A percentile compares a stretch with the other conserved stretches of the same genome.
phyloP scores from a whole-genome alignment of 1,139 yeast genomes.

The Eremothecium gossypii region DNA sequence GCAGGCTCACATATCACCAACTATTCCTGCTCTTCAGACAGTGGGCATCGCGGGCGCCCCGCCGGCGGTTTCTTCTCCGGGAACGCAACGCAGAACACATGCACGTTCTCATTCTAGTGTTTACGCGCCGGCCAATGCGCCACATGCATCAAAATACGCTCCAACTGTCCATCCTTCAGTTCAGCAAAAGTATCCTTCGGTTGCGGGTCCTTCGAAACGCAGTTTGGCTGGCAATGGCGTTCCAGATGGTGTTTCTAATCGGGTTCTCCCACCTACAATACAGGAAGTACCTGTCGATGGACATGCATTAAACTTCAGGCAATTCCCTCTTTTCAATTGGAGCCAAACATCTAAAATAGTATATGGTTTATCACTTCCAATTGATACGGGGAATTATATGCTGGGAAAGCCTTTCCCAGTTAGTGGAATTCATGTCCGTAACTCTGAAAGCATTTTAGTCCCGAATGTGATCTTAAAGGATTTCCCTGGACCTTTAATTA shows the following conservation, averaged over 20 bases:
- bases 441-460: constrained; percentile 28
- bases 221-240: no score
- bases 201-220: neutral
- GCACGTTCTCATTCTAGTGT: constrained; percentile 27
- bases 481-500: constrained; percentile 30
- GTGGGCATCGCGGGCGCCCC: constrained; percentile 6
- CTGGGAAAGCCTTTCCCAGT: constrained; percentile 12
- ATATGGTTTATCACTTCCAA: constrained; percentile 36
- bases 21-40: constrained; percentile 10
- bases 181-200: constrained; percentile 12
- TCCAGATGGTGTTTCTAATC: neutral
- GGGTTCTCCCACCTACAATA: neutral
- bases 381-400: constrained; percentile 11
- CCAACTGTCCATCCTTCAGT: constrained; percentile 34
- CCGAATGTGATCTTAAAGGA: constrained; percentile 25
- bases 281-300: constrained; percentile 12
- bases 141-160: constrained; percentile 31
- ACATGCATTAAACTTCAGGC: constrained; percentile 37
- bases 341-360: constrained; percentile 41
- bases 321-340: constrained; percentile 76
- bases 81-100: constrained; percentile 14
- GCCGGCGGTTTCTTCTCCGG: constrained; percentile 10
- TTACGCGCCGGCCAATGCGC: constrained; percentile 26
- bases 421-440: constrained; percentile 29
- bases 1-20: neutral